Base-by-base conservation (phyloP, 371 early-diverging fungal species). In the Syncephalastrum racemosum region DNA sequence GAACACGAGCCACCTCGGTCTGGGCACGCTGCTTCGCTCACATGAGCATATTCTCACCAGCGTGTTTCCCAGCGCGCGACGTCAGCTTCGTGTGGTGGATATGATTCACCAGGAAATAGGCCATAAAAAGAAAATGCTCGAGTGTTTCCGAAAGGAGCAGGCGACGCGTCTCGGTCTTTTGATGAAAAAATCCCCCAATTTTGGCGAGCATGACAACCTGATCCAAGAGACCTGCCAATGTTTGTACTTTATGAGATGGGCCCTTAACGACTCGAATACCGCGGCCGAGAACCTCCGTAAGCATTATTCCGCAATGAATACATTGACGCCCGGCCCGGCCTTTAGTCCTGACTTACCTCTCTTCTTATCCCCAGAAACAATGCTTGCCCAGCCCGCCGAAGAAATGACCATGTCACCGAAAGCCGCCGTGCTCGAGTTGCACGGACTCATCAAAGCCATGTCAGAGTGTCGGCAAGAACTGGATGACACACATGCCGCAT, bases 141-240 rank as follows among this genome's bases (percentile, higher is more conserved):
- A 71, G 13, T 50, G 62, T 13, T 72, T 83, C 18, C 82, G 84
- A 10, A 73, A 82, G 19, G 70, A 78, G 23, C 84, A 89, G 44
- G 88, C 90, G 0, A 81, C 76, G 16, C 80, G 76, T 45, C 71
- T 91, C 20, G 91, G 91, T 7, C 52, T 84, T 20, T 61, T 83
- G 8, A 60, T 82, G 16, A 59, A 71, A 36, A 62, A 62, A 19
- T 58, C 68, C 1, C 73, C 74, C 42, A 60, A 65, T 42, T 66
- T 75, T 23, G 22, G 22, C 2, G 18, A 43, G 13, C n/a, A 14
- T 3, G 53, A 54, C 2, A 44, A 44, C 12, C 24, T 50, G 18
- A 16, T 36, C 1, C 40, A 48, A 14, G 44, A 64, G 58, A 50
- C 50, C 3, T 24, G 45, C 8, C 31, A 54, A 7, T 63, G 59